phyloP scores from a whole-genome alignment of 2,329 filamentous ascomycete genomes.

The Alternaria arbusti region DNA sequence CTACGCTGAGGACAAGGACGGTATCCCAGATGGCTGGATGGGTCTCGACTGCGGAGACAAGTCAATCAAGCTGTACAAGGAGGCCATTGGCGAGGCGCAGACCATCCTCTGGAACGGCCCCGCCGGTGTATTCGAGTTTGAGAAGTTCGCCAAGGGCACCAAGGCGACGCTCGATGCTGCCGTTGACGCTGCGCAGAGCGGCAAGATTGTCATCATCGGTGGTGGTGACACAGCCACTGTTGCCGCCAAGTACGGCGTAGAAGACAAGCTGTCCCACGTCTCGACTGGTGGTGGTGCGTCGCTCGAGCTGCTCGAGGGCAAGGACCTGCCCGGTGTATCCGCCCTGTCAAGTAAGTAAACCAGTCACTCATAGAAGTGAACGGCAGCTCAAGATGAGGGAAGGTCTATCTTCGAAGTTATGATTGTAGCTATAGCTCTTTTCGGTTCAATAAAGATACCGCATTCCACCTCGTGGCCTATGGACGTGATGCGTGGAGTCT shows the following conservation, averaged over 20 bases:
- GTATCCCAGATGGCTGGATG: constrained; percentile 98
- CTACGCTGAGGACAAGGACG: constrained; percentile 81
- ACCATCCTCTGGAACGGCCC: constrained; percentile 99
- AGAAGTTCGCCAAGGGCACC: constrained; percentile 90
- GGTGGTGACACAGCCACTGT: constrained; percentile 98
- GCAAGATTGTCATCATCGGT: constrained; percentile 97
- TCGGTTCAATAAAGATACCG: constrained; percentile 22
- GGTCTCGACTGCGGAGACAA: constrained; percentile 93
- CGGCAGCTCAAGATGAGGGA: constrained; percentile 35
- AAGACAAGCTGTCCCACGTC: constrained; percentile 97
- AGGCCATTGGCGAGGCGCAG: constrained; percentile 84
- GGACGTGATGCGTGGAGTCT: background rate
- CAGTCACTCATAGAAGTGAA: constrained; percentile 22
- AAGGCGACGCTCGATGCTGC: constrained; percentile 90
- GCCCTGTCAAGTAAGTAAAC: constrained; percentile 80
- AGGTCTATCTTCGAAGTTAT: constrained; percentile 45
- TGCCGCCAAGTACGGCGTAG: constrained; percentile 93
- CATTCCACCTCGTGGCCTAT: constrained; percentile 4
- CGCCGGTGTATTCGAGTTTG: constrained; percentile 95
- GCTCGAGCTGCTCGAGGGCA: constrained; percentile 96
- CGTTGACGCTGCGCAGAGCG: constrained; percentile 77
- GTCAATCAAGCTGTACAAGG: constrained; percentile 86
- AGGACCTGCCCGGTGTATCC: constrained; percentile 91
- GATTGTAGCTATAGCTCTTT: constrained; percentile 41
- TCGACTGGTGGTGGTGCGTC: constrained; percentile 95